These are phyloP conservation scores for Fusarium clavum DNA, from an alignment of 2,329 filamentous ascomycete genomes.

Conservation along the genomic window DNA sequence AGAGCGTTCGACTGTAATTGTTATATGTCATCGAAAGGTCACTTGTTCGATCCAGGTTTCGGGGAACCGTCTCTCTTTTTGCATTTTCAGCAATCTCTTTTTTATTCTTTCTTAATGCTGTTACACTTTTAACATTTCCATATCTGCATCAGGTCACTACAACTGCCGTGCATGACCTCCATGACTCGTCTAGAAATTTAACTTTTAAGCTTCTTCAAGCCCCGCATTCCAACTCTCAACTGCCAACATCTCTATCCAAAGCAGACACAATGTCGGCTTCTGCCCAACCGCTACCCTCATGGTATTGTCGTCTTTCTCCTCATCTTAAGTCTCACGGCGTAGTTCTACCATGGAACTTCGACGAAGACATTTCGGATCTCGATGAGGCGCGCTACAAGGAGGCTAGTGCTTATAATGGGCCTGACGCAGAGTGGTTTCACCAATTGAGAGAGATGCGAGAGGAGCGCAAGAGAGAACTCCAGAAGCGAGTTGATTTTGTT, in stretches of 20 bases:
- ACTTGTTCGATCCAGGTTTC: constrained; percentile 43
- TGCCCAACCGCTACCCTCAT: not conserved
- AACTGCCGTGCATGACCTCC: not conserved
- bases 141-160: not conserved
- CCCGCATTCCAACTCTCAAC: not conserved
- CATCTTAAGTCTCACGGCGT: not conserved
- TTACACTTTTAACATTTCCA: not conserved
- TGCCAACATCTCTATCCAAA: not conserved
- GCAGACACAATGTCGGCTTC: not conserved
- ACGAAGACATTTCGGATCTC: constrained; percentile 9
- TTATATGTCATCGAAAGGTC: constrained; percentile 36
- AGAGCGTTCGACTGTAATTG: constrained; percentile 41
- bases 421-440: not conserved
- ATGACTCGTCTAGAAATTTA: not conserved
- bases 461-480: not conserved
- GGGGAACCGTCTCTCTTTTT: constrained; percentile 22
- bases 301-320: not conserved
- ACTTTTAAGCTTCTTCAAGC: not conserved
- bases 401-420: not conserved
- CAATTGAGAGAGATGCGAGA: not conserved
- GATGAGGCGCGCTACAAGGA: not conserved
- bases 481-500: not conserved
- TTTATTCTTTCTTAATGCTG: not conserved
- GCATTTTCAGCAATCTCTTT: not conserved
- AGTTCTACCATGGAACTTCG: not conserved